phyloP scores from a whole-genome alignment of 176 grass and related monocot genomes.

The Otatea glauca region DNA sequence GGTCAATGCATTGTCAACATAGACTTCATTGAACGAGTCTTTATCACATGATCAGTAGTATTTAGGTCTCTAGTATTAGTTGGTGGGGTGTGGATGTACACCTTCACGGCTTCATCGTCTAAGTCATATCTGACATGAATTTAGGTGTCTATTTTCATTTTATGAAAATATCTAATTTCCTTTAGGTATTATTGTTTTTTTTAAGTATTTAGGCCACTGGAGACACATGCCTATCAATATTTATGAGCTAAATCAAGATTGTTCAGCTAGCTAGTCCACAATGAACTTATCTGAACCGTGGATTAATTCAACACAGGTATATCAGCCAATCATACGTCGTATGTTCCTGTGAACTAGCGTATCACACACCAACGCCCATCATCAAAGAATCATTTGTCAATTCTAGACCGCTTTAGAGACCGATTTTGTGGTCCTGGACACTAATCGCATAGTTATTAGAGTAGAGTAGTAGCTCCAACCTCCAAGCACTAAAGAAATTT shows the following conservation, averaged over 20 bases:
- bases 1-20: background rate
- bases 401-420: background rate
- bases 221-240: background rate
- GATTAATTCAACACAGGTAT: background rate
- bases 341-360: background rate
- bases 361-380: background rate
- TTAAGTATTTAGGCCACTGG: background rate
- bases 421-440: slow-evolving; percentile 12
- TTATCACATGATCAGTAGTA: background rate
- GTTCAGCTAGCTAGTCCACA: background rate
- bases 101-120: no score
- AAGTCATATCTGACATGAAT: no score
- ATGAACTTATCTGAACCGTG: background rate
- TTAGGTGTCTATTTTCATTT: no score
- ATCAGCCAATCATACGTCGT: background rate
- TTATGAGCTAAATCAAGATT: background rate
- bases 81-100: no score
- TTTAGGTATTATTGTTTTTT: no score
- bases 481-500: background rate
- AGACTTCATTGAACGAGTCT: slow-evolving; percentile 6
- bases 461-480: no score
- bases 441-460: background rate
- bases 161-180: no score
- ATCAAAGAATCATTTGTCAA: background rate
- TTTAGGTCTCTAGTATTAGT: no score